Evolutionary conservation across 1,284 basidiomycete species (phyloP), one percentile per base, ranked within the genome.

Genomic region (Fereydounia khargensis): DNA sequence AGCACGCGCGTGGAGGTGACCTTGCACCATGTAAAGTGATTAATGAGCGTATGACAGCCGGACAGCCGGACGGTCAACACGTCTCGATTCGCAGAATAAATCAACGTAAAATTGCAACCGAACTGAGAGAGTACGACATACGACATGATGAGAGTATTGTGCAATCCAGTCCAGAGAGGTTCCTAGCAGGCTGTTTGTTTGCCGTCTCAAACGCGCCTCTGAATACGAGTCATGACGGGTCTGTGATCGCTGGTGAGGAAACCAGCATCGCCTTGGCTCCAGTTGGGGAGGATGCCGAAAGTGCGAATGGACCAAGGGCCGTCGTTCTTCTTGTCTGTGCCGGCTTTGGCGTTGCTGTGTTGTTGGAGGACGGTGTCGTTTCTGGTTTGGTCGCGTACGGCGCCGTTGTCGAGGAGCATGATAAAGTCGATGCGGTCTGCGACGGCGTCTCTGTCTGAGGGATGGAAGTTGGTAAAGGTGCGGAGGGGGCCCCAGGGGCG

Each of bases 181-280:
- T n/a, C n/a, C n/a, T n/a, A n/a, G n/a, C n/a, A n/a, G n/a, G n/a
- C n/a, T n/a, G n/a, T n/a, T n/a, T n/a, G n/a, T n/a, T n/a, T n/a
- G n/a, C n/a, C n/a, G n/a, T n/a, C n/a, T n/a, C n/a, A n/a, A n/a
- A n/a, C n/a, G n/a, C n/a, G n/a, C 10, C 46, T 39, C 31, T 65
- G 46, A 18, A 66, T 40, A 7, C 59, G 36, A 3, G 56, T 28
- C 35, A 51, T 51, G 7, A 68, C 47, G 6, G 65, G 54, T 2
- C 62, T 39, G 35, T 68, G 65, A 35, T 68, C 65, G 19, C 50
- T 55, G 24, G 62, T 51, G 27, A 57, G 44, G 35, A 56, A 57
- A 4, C 62, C 62, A 3, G 54, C 65, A 38, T 68, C 65, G 9
- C 43, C 55, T 22, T 60, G 58, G 35, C 58, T 62, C 65, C 65